phyloP scores from a whole-genome alignment of 495 filamentous ascomycete genomes.

The Cetradonia linearis region DNA sequence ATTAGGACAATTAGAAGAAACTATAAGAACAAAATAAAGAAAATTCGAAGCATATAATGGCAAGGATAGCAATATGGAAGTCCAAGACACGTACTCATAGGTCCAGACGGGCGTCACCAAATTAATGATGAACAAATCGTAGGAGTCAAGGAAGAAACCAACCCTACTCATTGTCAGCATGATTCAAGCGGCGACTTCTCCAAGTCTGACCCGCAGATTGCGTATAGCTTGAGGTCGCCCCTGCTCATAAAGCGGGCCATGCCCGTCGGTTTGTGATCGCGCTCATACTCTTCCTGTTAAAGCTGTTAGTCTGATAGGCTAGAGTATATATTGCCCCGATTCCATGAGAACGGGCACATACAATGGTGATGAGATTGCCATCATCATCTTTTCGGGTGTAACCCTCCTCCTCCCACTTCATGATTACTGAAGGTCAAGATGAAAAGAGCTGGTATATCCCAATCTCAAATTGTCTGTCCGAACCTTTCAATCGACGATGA shows the following conservation, averaged over 20 bases:
- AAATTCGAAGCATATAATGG: not conserved
- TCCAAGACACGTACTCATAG: slow-evolving; percentile 1
- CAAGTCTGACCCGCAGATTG: slow-evolving; percentile 15
- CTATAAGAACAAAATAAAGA: not conserved
- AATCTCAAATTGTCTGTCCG: not conserved
- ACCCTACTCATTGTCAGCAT: slow-evolving; percentile 17
- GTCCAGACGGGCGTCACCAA: slow-evolving; percentile 48
- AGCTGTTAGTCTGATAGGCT: not conserved
- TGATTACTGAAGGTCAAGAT: slow-evolving; percentile 7
- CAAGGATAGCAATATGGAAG: not conserved
- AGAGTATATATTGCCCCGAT: too few species aligned
- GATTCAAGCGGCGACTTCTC: not conserved
- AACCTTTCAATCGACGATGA: not conserved
- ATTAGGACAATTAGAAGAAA: too few species aligned
- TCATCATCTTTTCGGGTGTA: slow-evolving; percentile 15
- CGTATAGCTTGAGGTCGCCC: slow-evolving; percentile 16
- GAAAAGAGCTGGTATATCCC: not conserved
- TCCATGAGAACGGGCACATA: not conserved
- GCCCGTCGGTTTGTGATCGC: slow-evolving; percentile 1
- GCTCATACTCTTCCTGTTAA: slow-evolving; percentile 16
- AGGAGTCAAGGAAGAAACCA: slow-evolving; percentile 30
- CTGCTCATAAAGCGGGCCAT: slow-evolving; percentile 11
- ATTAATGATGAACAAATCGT: slow-evolving; percentile 74
- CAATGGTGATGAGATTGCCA: slow-evolving; percentile 12
- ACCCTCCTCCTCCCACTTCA: slow-evolving; percentile 17